Conservation (phyloP, 805 yeast species). For the Sungouiella blattae region DNA sequence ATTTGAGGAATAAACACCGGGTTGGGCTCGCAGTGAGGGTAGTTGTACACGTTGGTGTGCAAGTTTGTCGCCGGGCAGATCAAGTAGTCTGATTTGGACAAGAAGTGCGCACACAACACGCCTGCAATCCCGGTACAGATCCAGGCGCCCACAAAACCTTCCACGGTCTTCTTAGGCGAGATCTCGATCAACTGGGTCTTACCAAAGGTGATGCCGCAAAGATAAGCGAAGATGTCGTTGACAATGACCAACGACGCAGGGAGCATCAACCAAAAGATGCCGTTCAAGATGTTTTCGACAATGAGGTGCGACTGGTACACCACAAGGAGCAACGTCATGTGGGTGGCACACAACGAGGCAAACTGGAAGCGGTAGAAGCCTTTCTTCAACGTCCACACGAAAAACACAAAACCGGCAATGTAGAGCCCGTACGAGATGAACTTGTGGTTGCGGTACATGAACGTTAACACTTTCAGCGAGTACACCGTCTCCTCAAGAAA, state of each 20-base stretch:
- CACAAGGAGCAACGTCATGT: slow-evolving; percentile 85
- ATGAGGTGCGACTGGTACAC: slow-evolving; percentile 93
- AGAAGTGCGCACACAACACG: slow-evolving; percentile 57
- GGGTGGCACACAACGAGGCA: slow-evolving; percentile 89
- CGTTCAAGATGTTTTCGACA: slow-evolving; percentile 82
- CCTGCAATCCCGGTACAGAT: slow-evolving; percentile 80
- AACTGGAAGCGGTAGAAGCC: slow-evolving; percentile 90
- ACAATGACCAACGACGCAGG: slow-evolving; percentile 91
- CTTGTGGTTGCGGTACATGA: slow-evolving; percentile 73
- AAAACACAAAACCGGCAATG: slow-evolving; percentile 82
- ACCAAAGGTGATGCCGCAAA: slow-evolving; percentile 97
- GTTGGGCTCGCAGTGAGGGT: slow-evolving; percentile 74
- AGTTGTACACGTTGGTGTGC: slow-evolving; percentile 57
- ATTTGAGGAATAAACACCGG: slow-evolving; percentile 85
- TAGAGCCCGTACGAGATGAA: slow-evolving; percentile 81
- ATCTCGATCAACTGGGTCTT: slow-evolving; percentile 86
- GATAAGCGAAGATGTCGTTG: slow-evolving; percentile 93
- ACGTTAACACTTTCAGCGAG: slow-evolving; percentile 49
- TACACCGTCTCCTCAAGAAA: slow-evolving; percentile 57
- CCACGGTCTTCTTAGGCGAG: slow-evolving; percentile 96
- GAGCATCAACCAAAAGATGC: slow-evolving; percentile 89
- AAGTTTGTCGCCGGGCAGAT: slow-evolving; percentile 82
- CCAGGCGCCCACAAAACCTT: slow-evolving; percentile 98
- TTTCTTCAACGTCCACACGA: slow-evolving; percentile 83
- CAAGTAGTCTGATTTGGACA: slow-evolving; percentile 67